Conservation (phyloP, 2,329 filamentous ascomycete genomes). For the Seiridium unicorne region DNA sequence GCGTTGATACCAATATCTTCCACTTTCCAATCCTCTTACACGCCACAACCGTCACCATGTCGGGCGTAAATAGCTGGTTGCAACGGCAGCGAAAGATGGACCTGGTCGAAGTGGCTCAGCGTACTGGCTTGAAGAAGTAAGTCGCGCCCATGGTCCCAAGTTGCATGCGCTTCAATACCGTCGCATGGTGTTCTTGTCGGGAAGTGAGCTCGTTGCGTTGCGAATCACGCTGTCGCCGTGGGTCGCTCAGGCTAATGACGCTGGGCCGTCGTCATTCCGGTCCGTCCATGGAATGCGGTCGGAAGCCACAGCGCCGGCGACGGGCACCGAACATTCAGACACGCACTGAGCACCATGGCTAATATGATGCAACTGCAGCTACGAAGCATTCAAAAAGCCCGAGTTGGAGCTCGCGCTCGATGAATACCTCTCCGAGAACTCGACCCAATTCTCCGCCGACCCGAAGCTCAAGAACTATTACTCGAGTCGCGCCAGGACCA, state of each 20-base stretch:
- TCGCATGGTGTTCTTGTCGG: no score
- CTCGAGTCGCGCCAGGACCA: conserved; percentile 59
- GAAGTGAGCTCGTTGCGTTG: conserved; percentile 19
- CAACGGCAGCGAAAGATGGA: conserved; percentile 80
- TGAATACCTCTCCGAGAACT: conserved; percentile 68
- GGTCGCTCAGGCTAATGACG: no score
- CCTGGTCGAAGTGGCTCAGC: conserved; percentile 70
- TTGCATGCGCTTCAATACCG: neutral
- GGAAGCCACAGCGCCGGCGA: conserved; percentile 8
- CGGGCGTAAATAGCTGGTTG: conserved; percentile 68
- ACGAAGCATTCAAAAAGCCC: conserved; percentile 70
- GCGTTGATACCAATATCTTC: conserved; percentile 19
- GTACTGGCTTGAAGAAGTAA: conserved; percentile 71
- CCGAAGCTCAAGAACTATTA: conserved; percentile 74
- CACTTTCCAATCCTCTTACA: conserved; percentile 11
- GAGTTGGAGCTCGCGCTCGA: conserved; percentile 78
- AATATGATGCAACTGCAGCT: conserved; percentile 45
- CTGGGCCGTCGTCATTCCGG: no score
- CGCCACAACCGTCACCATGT: conserved; percentile 48
- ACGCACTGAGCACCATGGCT: conserved; percentile 6
- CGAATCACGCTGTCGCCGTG: neutral
- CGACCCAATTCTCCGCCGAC: conserved; percentile 61
- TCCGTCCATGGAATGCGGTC: neutral
- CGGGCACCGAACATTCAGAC: neutral
- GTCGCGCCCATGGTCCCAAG: conserved; percentile 21